Evolutionary conservation across 805 yeast genomes (phyloP).

Genomic region (Danielia oregonensis): DNA sequence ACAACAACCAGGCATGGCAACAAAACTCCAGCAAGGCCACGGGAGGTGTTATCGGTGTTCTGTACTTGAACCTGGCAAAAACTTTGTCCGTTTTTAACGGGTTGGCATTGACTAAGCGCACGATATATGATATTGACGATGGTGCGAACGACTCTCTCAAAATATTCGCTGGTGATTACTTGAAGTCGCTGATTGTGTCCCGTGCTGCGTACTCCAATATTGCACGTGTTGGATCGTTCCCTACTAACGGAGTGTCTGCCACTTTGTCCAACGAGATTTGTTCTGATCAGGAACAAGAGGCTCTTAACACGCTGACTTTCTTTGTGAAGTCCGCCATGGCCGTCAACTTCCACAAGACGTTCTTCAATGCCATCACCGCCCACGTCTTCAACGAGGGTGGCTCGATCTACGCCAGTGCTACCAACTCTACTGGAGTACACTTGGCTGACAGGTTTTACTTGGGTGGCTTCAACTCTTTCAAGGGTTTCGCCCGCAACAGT

Average conservation of each 20-base stretch:
- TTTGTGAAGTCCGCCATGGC: conserved; percentile 36
- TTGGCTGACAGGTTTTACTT: conserved; percentile 76
- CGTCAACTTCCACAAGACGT: conserved; percentile 35
- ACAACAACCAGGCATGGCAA: conserved; percentile 49
- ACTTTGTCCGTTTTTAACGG: conserved; percentile 44
- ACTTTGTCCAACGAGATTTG: conserved; percentile 57
- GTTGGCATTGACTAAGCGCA: conserved; percentile 55
- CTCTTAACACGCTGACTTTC: conserved; percentile 13
- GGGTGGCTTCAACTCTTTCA: conserved; percentile 74
- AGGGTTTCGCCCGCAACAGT: conserved; percentile 66
- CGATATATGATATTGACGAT: conserved; percentile 48
- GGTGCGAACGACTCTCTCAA: conserved; percentile 46
- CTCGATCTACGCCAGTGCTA: conserved; percentile 36
- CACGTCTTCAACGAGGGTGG: conserved; percentile 54
- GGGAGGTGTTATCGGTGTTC: conserved; percentile 51
- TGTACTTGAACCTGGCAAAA: conserved; percentile 23
- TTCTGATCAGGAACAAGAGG: conserved; percentile 27
- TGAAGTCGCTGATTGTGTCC: conserved; percentile 33
- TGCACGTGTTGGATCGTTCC: conserved; percentile 26
- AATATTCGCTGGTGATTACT: conserved; percentile 30
- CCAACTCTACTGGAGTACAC: conserved; percentile 41
- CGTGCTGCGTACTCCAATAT: conserved; percentile 22
- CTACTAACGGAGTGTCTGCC: conserved; percentile 52
- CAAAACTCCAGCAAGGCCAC: conserved; percentile 52
- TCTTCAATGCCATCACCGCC: conserved; percentile 45